phyloP scores from a whole-genome alignment of 345 rosid species.

The Lepidium sativum region DNA sequence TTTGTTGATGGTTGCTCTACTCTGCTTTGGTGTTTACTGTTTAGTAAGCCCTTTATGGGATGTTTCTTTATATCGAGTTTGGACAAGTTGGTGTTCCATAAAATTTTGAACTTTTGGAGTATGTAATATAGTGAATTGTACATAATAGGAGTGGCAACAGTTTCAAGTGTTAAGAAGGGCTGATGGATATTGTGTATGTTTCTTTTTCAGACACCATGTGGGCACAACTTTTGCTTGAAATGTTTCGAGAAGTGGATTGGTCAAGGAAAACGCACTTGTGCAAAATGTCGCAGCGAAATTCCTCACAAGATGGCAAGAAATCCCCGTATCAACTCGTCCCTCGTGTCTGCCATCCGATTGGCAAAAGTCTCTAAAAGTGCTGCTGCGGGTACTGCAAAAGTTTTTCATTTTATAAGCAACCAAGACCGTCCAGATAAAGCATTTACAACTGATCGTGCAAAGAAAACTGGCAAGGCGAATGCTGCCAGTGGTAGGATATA shows the following conservation, averaged over 20 bases:
- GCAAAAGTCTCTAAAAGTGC: conserved; percentile 39
- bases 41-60: too few species aligned
- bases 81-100: too few species aligned
- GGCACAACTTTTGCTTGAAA: conserved; percentile 72
- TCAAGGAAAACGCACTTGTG: conserved; percentile 54
- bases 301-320: conserved; percentile 44
- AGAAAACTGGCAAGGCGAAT: conserved; percentile 62
- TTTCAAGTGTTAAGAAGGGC: too few species aligned
- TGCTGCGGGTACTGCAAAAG: conserved; percentile 14
- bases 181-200: too few species aligned
- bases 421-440: conserved; percentile 63
- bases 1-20: too few species aligned
- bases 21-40: too few species aligned
- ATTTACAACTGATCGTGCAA: conserved; percentile 63
- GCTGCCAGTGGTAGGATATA: conserved; percentile 70
- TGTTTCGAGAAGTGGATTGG: conserved; percentile 66
- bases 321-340: conserved; percentile 52
- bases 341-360: conserved; percentile 55
- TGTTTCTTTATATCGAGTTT: too few species aligned
- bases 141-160: too few species aligned
- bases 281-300: conserved; percentile 48
- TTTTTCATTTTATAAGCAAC: conserved; percentile 42
- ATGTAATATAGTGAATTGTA: too few species aligned
- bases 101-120: too few species aligned
- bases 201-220: conserved; percentile 58